phyloP scores from a whole-genome alignment of 306 rosid genomes.

The Pterocarpus macrocarpus region DNA sequence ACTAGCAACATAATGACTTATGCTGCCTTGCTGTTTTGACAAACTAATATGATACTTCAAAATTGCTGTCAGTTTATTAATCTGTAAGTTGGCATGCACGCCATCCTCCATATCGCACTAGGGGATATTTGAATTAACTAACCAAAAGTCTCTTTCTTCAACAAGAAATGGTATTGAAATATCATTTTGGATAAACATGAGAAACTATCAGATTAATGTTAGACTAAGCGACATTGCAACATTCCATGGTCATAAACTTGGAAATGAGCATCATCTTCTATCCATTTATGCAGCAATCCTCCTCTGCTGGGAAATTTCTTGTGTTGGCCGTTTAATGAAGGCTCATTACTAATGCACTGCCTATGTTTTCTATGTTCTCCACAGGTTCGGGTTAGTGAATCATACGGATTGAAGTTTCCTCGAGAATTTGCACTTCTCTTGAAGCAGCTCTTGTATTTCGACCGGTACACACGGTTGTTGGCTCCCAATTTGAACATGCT shows the following conservation, averaged over 20 bases:
- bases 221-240: slow-evolving; percentile 6
- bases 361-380: slow-evolving; percentile 29
- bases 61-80: too few species aligned
- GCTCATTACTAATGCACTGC: not conserved
- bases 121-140: too few species aligned
- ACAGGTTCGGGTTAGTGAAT: slow-evolving; percentile 91
- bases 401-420: slow-evolving; percentile 90
- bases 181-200: slow-evolving; percentile 20
- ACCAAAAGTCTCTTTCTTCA: too few species aligned
- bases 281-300: slow-evolving; percentile 17
- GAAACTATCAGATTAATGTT: slow-evolving; percentile 13
- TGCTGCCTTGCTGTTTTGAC: slow-evolving; percentile 18
- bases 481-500: slow-evolving; percentile 97
- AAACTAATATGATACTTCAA: slow-evolving; percentile 20
- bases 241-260: slow-evolving; percentile 11
- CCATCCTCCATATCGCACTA: too few species aligned
- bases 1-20: not conserved
- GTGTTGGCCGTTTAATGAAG: slow-evolving; percentile 14
- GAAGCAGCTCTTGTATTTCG: slow-evolving; percentile 97
- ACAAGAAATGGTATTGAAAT: too few species aligned
- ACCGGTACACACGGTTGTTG: slow-evolving; percentile 87
- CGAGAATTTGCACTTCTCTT: slow-evolving; percentile 92
- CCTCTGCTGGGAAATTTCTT: not conserved
- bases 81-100: too few species aligned
- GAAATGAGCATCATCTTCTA: slow-evolving; percentile 11